A percentile compares a stretch with the other conserved stretches of the same genome.
These are phyloP conservation scores for Flaveria linearis DNA, from an alignment of 129 eudicot genomes.

Conservation along the genomic window DNA sequence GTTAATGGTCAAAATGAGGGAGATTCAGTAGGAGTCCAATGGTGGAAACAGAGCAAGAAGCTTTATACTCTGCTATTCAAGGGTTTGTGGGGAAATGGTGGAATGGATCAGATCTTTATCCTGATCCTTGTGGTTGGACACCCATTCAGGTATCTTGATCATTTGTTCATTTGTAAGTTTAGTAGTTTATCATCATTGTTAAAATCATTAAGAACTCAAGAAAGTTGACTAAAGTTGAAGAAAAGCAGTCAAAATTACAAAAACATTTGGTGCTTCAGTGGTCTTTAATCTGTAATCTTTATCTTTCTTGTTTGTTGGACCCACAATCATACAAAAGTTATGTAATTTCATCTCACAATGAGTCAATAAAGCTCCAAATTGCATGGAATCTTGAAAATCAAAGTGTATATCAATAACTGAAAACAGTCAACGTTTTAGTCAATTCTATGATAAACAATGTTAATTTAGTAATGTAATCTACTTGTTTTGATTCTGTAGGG, in stretches of 20 bases:
- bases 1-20: constrained; percentile 39
- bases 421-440: not conserved
- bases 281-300: not conserved
- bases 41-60: constrained; percentile 70
- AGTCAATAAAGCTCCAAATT: not conserved
- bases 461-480: not conserved
- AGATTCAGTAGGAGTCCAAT: constrained; percentile 51
- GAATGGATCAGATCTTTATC: constrained; percentile 98
- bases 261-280: not conserved
- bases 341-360: not conserved
- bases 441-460: not conserved
- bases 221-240: not conserved
- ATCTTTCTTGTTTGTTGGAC: constrained; percentile 7
- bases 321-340: not conserved
- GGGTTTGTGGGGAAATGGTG: constrained; percentile 88
- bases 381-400: constrained; percentile 15
- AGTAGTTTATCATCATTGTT: not conserved
- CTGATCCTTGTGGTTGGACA: constrained; percentile 99
- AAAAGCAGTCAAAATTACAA: not conserved
- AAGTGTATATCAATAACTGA: not conserved
- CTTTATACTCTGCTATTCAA: constrained; percentile 66
- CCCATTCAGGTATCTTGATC: constrained; percentile 64
- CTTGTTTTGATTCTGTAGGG: constrained; percentile 54
- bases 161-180: not conserved
- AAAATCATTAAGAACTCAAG: not conserved